phyloP scores from a whole-genome alignment of 2,329 filamentous ascomycete species.

The Phoma herbarum region DNA sequence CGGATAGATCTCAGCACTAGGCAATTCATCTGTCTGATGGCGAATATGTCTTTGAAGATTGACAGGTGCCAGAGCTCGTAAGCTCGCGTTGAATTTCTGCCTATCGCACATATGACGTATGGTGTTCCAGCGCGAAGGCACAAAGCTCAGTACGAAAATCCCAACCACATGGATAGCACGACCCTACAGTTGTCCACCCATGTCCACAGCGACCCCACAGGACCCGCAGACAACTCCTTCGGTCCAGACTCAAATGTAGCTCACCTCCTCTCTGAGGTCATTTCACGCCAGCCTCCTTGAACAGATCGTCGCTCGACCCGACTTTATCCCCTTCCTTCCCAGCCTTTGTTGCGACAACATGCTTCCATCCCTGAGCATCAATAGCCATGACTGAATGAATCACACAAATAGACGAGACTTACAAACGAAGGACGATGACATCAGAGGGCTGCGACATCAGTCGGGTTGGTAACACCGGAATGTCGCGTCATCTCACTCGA shows the following conservation, averaged over 20 bases:
- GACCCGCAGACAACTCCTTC: slow-evolving; percentile 2
- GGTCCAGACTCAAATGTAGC: slow-evolving; percentile 3
- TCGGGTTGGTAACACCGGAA: slow-evolving; percentile 1
- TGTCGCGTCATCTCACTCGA: not conserved
- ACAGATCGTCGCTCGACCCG: not conserved
- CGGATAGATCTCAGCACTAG: not conserved
- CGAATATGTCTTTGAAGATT: not conserved
- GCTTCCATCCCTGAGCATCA: not conserved
- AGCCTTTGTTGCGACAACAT: not conserved
- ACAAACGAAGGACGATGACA: not conserved
- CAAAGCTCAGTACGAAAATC: not conserved
- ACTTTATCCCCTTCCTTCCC: not conserved
- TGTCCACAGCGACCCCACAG: not conserved
- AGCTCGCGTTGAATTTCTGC: not conserved
- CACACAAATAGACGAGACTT: not conserved
- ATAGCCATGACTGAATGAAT: not conserved
- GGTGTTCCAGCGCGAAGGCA: not conserved
- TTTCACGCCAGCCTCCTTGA: slow-evolving; percentile 1
- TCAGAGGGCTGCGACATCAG: not conserved
- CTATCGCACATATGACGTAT: slow-evolving; percentile 7
- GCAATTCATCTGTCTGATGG: not conserved
- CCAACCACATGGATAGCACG: slow-evolving; percentile 9
- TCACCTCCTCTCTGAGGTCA: slow-evolving; percentile 10
- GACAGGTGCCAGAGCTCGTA: too few species aligned
- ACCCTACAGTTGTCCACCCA: slow-evolving; percentile 11